Evolutionary conservation across 177 flowering plant genomes (phyloP).

Genomic region (Vitis hybrid): DNA sequence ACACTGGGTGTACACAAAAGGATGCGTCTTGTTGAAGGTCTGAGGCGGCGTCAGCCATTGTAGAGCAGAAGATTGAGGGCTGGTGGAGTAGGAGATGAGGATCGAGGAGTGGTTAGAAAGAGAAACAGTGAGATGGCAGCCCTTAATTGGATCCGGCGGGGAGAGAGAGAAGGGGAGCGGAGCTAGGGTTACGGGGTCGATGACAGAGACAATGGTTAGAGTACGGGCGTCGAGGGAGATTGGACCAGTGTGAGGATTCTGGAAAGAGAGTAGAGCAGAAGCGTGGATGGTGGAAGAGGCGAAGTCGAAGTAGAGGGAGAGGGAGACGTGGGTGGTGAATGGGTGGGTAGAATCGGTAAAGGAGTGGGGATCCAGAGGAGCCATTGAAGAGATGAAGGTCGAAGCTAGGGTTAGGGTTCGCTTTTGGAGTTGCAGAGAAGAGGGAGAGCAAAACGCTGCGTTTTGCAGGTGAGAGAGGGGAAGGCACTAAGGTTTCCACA

Average conservation of each 20-base stretch:
- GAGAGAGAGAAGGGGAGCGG: slow-evolving; percentile 67
- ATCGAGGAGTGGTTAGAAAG: slow-evolving; percentile 57
- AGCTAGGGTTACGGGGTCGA: slow-evolving; percentile 49
- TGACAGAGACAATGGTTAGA: slow-evolving; percentile 48
- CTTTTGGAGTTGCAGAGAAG: slow-evolving; percentile 10
- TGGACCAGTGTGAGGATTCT: slow-evolving; percentile 59
- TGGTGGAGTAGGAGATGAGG: slow-evolving; percentile 47
- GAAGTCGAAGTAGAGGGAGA: slow-evolving; percentile 79
- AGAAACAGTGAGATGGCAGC: slow-evolving; percentile 49
- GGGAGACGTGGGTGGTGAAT: slow-evolving; percentile 67
- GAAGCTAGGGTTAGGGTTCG: neutral
- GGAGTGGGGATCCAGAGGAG: slow-evolving; percentile 89
- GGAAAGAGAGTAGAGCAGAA: slow-evolving; percentile 66
- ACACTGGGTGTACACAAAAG: slow-evolving; percentile 92
- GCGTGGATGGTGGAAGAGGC: slow-evolving; percentile 62
- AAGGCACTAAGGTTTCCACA: no score
- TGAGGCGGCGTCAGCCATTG: slow-evolving; percentile 91
- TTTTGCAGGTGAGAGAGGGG: no score
- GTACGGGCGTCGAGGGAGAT: slow-evolving; percentile 79
- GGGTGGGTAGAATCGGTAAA: slow-evolving; percentile 86
- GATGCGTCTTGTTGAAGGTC: slow-evolving; percentile 56
- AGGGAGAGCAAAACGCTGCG: neutral
- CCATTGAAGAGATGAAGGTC: slow-evolving; percentile 36
- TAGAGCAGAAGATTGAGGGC: slow-evolving; percentile 76
- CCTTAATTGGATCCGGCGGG: slow-evolving; percentile 58